Evolutionary conservation across 257 asterid genomes (phyloP), one percentile per base, ranked within the genome.

Genomic region (Plantago elongata): DNA sequence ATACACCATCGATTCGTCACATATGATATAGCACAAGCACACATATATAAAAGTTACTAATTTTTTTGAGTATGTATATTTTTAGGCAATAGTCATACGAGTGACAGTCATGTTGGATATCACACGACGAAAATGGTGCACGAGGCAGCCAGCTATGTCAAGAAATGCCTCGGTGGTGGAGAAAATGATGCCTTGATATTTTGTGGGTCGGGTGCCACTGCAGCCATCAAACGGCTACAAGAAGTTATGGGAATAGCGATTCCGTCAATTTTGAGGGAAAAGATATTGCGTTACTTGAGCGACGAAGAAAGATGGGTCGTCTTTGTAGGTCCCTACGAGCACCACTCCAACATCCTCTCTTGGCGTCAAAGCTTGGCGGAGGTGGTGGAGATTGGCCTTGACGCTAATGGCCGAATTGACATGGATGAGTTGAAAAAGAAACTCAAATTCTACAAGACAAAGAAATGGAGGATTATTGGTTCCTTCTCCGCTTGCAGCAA

Each of bases 401-500:
- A 82, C 65, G 65, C 27, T 1, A 52, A n/a, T 9, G 95, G 95
- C 5, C 47, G 65, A 0, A 55, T 84, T 29, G 84, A 87, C 60
- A 77, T 83, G 80, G 87, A 74, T 57, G 74, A 67, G 0, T 43
- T 87, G 57, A 74, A 69, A n/a, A 13, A 13, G 9, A 75, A 79
- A 13, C 79, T 87, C 4, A 70, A 68, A 38, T 62, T 45, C 1
- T 84, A 77, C 3, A 65, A 51, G 51, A 40, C 66, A 1, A 65
- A 45, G 27, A 75, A 77, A 37, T 71, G 90, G 16, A 87, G 81
- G 0, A 64, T 87, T 59, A 77, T 87, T 13, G 90, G 90, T 0
- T 84, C 95, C 0, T 84, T 87, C 79, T 87, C 95, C 2, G 95
- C 90, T 43, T 87, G 95, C 43, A 87, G 94, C 65, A 87, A 87